Conservation (phyloP, 331 rosid species). For the Malus hybrid region DNA sequence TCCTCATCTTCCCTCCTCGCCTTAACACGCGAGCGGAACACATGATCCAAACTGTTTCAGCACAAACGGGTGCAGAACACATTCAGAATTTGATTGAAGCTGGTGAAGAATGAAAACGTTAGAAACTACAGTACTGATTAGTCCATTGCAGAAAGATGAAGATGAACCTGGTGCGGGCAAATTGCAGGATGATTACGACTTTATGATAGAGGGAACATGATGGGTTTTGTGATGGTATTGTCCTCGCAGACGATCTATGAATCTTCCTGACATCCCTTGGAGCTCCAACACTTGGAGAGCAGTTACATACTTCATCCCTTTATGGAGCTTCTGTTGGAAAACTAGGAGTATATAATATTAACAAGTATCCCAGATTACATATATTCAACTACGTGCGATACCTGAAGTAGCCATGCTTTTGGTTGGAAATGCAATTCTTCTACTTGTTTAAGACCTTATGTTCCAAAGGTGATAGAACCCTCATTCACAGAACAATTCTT, state of each 20-base stretch:
- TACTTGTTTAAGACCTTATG: too few relatives aligned
- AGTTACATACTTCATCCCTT: background rate
- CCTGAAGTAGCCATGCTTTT: too few relatives aligned
- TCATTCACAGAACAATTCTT: too few relatives aligned
- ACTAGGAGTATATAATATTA: too few relatives aligned
- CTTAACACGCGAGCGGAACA: background rate
- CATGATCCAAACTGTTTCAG: background rate
- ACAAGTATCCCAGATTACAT: too few relatives aligned
- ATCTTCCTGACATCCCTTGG: background rate
- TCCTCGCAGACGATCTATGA: background rate
- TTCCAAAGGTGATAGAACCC: too few relatives aligned
- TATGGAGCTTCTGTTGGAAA: background rate
- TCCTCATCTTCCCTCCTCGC: too few relatives aligned
- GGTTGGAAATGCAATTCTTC: too few relatives aligned
- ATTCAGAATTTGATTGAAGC: background rate
- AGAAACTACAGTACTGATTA: too few relatives aligned
- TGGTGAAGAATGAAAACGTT: background rate
- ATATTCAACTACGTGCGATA: too few relatives aligned
- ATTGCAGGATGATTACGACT: background rate
- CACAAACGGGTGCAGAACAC: background rate
- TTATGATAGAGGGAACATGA: conserved; percentile 1
- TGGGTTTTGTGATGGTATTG: background rate
- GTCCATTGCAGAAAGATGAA: background rate
- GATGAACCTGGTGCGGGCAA: background rate
- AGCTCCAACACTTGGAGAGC: background rate